phyloP scores from a whole-genome alignment of 768 basidiomycete genomes.

The Mycena floridula region DNA sequence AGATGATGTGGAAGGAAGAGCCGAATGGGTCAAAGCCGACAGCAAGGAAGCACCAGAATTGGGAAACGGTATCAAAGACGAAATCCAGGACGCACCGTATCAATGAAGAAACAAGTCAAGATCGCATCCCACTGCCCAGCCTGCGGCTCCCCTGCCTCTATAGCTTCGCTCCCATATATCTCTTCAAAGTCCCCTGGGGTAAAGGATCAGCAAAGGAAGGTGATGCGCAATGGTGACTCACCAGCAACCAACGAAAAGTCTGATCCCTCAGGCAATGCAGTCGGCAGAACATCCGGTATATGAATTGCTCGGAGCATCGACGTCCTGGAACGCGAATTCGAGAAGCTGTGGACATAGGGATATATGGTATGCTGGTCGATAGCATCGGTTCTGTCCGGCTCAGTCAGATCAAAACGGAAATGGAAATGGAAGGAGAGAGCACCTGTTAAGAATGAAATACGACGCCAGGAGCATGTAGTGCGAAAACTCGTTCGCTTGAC shows the following conservation, averaged over 20 bases:
- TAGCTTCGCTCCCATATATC: slow-evolving; percentile 62
- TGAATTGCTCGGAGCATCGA: slow-evolving; percentile 44
- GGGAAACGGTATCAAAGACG: slow-evolving; percentile 88
- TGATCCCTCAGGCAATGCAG: slow-evolving; percentile 23
- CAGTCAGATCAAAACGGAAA: slow-evolving; percentile 12
- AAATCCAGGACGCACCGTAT: slow-evolving; percentile 78
- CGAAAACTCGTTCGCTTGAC: slow-evolving; percentile 59
- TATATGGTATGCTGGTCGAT: slow-evolving; percentile 44
- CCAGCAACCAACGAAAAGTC: slow-evolving; percentile 42
- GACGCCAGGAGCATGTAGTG: slow-evolving; percentile 60
- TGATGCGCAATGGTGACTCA: too few relatives aligned
- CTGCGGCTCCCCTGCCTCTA: slow-evolving; percentile 54
- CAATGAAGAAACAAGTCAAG: slow-evolving; percentile 63
- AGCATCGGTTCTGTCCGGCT: slow-evolving; percentile 32
- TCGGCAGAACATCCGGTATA: slow-evolving; percentile 59
- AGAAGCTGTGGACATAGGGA: slow-evolving; percentile 66
- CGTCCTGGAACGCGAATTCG: slow-evolving; percentile 50
- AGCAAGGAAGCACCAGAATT: too few relatives aligned
- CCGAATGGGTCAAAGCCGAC: too few relatives aligned
- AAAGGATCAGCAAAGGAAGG: too few relatives aligned
- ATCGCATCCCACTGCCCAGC: slow-evolving; percentile 80
- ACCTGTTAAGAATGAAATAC: slow-evolving; percentile 38
- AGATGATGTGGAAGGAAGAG: too few relatives aligned
- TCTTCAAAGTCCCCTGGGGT: slow-evolving; percentile 89
- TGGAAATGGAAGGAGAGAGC: slow-evolving; percentile 4